Evolutionary conservation across 73 alveolate species (phyloP), one percentile per base, ranked within the genome.

Genomic region (Loxodes magnus): DNA sequence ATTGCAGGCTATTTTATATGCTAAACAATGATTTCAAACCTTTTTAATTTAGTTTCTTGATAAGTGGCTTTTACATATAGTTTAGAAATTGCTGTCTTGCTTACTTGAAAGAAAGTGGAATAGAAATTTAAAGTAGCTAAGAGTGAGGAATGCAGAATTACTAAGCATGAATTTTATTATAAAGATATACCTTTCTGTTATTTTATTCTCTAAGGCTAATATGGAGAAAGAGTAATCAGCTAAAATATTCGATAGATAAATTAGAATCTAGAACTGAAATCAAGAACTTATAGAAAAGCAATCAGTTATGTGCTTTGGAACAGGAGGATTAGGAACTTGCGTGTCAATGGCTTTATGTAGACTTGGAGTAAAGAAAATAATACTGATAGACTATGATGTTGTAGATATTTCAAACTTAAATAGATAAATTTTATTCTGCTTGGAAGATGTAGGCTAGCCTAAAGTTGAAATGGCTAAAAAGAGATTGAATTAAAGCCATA

Each of bases 321-420:
- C 62, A 5, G 94, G 94, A 19, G 94, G 90, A 0, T 43, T 82
- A 5, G 94, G 94, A 2, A 57, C 82, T 25, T 57, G 64, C n/a
- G 90, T 79, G 7, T 59, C 81, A 30, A 30, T 57, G 43, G 46
- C 62, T 5, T 19, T 82, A 26, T 66, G 82, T 20, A 51, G 94
- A 53, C 42, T 82, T 29, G 94, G 90, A 5, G 85, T 77, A 4
- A 71, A 65, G 55, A 68, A 65, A 39, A 21, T 82, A 4, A 63
- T 77, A 9, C 7, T 82, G 35, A 37, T 82, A 0, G 94, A 82
- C 33, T 51, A 76, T 27, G 94, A 82, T 64, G 67, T 35, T 24
- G 90, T 82, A 28, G 94, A 82, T 10, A 30, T 26, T 21, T 78
- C 76, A 41, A 82, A 82, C 49, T 49, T 82, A 17, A 82, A 82